Evolutionary conservation across 805 yeast species (phyloP).

Genomic region (Metschnikowia bowlesiae): DNA sequence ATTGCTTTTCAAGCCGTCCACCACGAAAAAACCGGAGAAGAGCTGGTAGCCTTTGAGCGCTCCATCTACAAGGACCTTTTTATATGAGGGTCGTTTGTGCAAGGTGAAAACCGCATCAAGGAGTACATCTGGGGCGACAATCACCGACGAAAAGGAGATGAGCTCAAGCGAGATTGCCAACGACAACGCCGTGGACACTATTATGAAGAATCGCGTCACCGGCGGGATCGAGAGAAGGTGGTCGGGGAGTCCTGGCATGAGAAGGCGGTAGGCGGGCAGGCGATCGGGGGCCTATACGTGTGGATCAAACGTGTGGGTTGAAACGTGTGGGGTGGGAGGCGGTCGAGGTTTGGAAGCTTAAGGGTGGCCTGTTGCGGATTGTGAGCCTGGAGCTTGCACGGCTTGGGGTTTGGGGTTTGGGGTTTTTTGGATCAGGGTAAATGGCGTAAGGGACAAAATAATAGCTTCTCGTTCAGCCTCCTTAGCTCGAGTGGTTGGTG

Average conservation of each 20-base stretch:
- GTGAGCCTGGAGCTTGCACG: too few species aligned
- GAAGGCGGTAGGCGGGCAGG: too few species aligned
- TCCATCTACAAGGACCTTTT: not conserved
- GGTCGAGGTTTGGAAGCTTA: not conserved
- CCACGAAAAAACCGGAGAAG: conserved; percentile 48
- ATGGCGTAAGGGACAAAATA: too few species aligned
- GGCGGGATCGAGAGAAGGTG: conserved; percentile 46
- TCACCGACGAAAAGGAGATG: conserved; percentile 10
- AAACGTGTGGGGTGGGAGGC: not conserved
- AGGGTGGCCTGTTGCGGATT: too few species aligned
- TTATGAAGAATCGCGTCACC: conserved; percentile 53
- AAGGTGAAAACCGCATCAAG: conserved; percentile 9
- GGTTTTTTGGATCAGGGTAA: too few species aligned
- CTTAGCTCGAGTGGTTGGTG: too few species aligned
- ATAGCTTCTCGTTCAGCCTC: too few species aligned
- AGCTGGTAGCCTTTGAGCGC: conserved; percentile 42
- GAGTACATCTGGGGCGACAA: conserved; percentile 5
- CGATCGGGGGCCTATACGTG: too few species aligned
- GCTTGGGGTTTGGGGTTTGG: too few species aligned
- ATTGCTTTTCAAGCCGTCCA: conserved; percentile 27
- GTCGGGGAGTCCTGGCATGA: conserved; percentile 15
- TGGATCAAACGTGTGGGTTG: not conserved
- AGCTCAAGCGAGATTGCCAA: conserved; percentile 27
- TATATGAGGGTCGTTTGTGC: not conserved
- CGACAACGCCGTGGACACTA: conserved; percentile 43